These are phyloP conservation scores for Rhizopogon sp. DNA, from an alignment of 768 basidiomycete genomes.

Conservation along the genomic window DNA sequence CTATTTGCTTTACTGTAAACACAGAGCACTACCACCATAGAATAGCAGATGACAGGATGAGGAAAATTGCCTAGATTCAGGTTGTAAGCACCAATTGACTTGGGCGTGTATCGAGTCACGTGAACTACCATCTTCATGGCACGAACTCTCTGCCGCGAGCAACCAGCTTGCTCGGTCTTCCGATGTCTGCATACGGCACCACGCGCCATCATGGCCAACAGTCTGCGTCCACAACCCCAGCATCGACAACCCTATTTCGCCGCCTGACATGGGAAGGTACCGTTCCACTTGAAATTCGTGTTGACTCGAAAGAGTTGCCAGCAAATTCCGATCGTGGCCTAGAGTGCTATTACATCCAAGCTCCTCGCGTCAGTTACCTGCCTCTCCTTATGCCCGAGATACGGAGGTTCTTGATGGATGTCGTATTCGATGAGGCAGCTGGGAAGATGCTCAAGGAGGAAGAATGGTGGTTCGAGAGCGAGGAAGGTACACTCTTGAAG, in stretches of 20 bases:
- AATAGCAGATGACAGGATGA: too few species aligned
- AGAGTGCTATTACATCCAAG: constrained; percentile 88
- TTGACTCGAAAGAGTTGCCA: constrained; percentile 85
- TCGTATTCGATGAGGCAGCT: constrained; percentile 86
- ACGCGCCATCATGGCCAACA: constrained; percentile 40
- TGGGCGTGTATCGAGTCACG: not conserved
- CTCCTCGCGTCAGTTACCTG: constrained; percentile 89
- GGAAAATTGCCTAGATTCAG: too few species aligned
- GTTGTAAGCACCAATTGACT: too few species aligned
- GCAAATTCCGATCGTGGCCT: constrained; percentile 86
- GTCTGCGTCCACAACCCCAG: constrained; percentile 45
- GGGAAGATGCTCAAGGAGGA: constrained; percentile 75
- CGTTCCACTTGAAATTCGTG: constrained; percentile 83
- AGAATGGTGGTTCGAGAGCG: constrained; percentile 97
- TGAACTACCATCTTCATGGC: not conserved
- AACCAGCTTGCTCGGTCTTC: not conserved
- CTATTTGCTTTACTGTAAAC: too few species aligned
- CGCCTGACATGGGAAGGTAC: constrained; percentile 89
- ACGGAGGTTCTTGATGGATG: constrained; percentile 81
- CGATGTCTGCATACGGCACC: constrained; percentile 51
- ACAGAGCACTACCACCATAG: too few species aligned
- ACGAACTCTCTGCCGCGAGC: not conserved
- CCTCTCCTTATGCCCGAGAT: constrained; percentile 89
- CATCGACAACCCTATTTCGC: constrained; percentile 79
- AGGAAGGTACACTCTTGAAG: constrained; percentile 75